Evolutionary conservation across 495 filamentous ascomycete species (phyloP).

Genomic region (Oidiodendron maius): DNA sequence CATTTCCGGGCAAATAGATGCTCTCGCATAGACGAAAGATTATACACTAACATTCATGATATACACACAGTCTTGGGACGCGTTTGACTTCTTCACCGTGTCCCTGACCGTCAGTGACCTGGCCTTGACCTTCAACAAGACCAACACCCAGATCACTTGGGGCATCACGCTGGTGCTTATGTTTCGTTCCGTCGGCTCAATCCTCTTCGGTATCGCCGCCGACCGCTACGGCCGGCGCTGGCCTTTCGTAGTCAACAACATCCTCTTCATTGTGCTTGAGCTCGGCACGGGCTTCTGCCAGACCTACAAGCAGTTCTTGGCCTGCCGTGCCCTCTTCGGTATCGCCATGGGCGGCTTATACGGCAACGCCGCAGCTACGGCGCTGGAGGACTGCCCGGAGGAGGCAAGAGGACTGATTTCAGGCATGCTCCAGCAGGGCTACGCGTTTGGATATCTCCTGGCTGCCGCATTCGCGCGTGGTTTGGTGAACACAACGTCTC

Average conservation of each 20-base stretch:
- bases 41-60: not conserved
- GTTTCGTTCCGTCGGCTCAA: conserved; percentile 63
- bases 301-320: conserved; percentile 64
- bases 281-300: conserved; percentile 65
- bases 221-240: conserved; percentile 75
- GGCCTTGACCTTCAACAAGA: conserved; percentile 53
- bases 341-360: conserved; percentile 76
- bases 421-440: conserved; percentile 72
- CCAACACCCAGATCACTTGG: conserved; percentile 58
- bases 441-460: conserved; percentile 69
- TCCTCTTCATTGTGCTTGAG: conserved; percentile 56
- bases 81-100: conserved; percentile 72
- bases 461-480: conserved; percentile 52
- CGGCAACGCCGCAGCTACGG: conserved; percentile 73
- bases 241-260: conserved; percentile 70
- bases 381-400: conserved; percentile 63
- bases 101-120: conserved; percentile 65
- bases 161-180: conserved; percentile 71
- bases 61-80: conserved; percentile 53
- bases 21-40: not conserved
- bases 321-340: conserved; percentile 68
- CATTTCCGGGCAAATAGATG: not conserved
- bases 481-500: conserved; percentile 24
- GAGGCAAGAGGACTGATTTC: conserved; percentile 50
- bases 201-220: conserved; percentile 62